These are phyloP conservation scores for Podaxis sp. DNA, from an alignment of 768 basidiomycete genomes.

Conservation along the genomic window DNA sequence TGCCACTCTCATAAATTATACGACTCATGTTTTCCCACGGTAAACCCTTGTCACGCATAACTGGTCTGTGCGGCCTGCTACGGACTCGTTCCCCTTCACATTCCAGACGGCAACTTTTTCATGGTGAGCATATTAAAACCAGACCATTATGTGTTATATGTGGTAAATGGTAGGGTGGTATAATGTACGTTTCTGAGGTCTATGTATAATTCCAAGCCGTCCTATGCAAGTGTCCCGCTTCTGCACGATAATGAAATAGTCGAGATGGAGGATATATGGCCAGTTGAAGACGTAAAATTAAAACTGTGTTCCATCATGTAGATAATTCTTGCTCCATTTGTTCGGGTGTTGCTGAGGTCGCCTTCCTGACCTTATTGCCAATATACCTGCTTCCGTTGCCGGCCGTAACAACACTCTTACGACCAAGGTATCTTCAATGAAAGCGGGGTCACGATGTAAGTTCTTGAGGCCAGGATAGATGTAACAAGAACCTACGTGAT, in stretches of 20 bases:
- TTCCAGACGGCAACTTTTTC: background rate
- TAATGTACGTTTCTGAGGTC: background rate
- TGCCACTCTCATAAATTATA: constrained; percentile 39
- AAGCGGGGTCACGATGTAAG: background rate
- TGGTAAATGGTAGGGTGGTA: background rate
- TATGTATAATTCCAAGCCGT: background rate
- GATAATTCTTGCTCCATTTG: background rate
- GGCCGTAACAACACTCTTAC: constrained; percentile 37
- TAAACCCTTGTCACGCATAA: constrained; percentile 24
- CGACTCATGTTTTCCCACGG: constrained; percentile 37
- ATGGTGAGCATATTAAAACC: background rate
- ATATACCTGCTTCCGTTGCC: constrained; percentile 22
- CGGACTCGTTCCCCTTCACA: background rate
- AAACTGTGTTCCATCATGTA: background rate
- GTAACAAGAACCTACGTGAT: constrained; percentile 32
- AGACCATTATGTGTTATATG: background rate
- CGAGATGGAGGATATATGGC: background rate
- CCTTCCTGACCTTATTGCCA: background rate
- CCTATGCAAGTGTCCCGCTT: background rate
- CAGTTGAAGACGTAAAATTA: background rate
- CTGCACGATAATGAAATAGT: background rate
- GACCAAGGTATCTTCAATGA: constrained; percentile 38
- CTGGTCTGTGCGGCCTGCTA: constrained; percentile 38
- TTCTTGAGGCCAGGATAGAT: background rate
- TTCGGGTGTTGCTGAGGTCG: background rate